Base-by-base conservation (phyloP, 306 rosid species). In the Vicia villosa region DNA sequence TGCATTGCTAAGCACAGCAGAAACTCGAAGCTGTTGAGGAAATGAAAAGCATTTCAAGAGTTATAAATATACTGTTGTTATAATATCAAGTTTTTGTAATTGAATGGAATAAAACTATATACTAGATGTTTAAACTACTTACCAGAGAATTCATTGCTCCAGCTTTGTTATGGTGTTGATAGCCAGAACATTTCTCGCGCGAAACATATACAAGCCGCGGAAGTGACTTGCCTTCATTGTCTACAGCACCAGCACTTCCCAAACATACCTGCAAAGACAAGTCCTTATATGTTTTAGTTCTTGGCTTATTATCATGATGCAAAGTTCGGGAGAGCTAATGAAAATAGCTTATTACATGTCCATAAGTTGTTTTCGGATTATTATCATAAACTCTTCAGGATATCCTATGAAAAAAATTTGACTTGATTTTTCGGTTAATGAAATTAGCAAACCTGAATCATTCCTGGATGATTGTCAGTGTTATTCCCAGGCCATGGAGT, bases 131-230 rank as follows among this genome's bases (percentile, higher is more conserved):
- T 62, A 32, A 82, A 75, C 47, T 62, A 65, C 90, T 75, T 74
- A 94, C 99, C 66, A 95, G 74, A 80, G 97, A 88, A 71, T 95
- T 95, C 97, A 89, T 86, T 74, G 97, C 97, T 73, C 97, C 97
- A 22, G 99, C 96, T 89, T 95, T 95, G 69, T 70, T 79, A 79
- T 91, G 92, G 80, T 91, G 88, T 37, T 82, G 86, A 83, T 89
- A 86, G 22, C 95, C 86, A 0, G 88, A 96, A 42, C 95, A 96
- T 58, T 91, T 91, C 85, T 94, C 97, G 74, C 96, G 89, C 0
- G 97, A 89, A 85, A 94, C 81, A 74, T 91, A 94, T 63, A 94
- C 95, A 41, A 94, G 91, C 28, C 91, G 83, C 1, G 99, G 95
- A 36, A 95, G 50, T 74, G 82, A 85, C 75, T 86, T 87, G 7